Base-by-base conservation (phyloP, 2,329 filamentous ascomycete genomes). In the Exophiala sp. region DNA sequence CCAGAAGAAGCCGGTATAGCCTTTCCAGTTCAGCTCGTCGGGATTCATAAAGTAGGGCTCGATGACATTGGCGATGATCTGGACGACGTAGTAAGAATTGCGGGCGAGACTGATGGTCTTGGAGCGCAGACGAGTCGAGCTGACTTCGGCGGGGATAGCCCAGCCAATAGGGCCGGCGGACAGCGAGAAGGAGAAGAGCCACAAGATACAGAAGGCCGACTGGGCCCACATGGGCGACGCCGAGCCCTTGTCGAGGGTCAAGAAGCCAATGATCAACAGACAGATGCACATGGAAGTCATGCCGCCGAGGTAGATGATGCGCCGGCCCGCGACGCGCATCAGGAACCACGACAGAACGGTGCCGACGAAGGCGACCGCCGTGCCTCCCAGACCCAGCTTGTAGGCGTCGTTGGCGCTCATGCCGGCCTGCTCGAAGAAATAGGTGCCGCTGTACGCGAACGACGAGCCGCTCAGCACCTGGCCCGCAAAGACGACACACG, bases 91-190 rank as follows among this genome's bases (percentile, higher is more conserved):
- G 62, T 78, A 80, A 9, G 69, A 59, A 34, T 67, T 70, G 13
- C 77, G 70, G 0, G 75, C 75, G 13, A 80, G 63, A 5, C 73
- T 75, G 9, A 79, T 73, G 1, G 76, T 76, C 65, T 79, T 75
- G n/a, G 71, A 68, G 46, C 77, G 75, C 21, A 80, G 71, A 6
- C 76, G 69, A 0, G 73, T 73, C 0, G 76, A 77, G 0, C 75
- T 76, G 3, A 76, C 68, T 55, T 80, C 77, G 0, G 76, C 72
- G 9, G 77, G 65, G 22, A 80, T 63, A 1, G 71, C 70, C 60
- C 77, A 80, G 2, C 72, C 72, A 11, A 79, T 70, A 0, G 77
- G 77, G 0, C 76, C 77, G 7, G 80, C 70, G 1, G 74, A 73
- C 43, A n/a, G n/a, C n/a, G n/a, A n/a, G n/a, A n/a, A n/a, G n/a